Conservation (phyloP, 176 grass and related monocot species). For the Dactylis glomerata region DNA sequence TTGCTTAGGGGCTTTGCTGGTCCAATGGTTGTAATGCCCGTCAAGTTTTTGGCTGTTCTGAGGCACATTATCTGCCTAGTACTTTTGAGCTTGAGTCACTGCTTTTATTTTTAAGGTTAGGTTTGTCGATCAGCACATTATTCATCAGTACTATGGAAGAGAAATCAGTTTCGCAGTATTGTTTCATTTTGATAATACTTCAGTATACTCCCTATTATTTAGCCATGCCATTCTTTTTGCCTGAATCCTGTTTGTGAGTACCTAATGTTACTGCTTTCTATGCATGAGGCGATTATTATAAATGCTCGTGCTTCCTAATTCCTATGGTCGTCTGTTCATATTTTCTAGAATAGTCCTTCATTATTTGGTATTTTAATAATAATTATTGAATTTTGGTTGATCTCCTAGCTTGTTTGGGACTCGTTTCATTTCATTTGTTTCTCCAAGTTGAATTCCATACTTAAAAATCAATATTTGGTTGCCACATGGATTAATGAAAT, state of each 20-base stretch:
- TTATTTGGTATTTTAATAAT: no score
- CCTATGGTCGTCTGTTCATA: no score
- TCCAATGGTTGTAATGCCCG: slow-evolving; percentile 15
- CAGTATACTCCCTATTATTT: neutral
- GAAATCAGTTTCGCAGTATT: neutral
- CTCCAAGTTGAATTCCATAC: no score
- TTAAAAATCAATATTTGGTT: no score
- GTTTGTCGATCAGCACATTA: slow-evolving; percentile 33
- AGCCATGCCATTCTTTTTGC: neutral
- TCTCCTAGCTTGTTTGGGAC: no score
- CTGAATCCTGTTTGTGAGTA: neutral
- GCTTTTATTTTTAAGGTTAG: slow-evolving; percentile 26
- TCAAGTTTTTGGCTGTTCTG: slow-evolving; percentile 34
- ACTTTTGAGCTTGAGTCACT: slow-evolving; percentile 14
- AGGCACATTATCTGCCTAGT: slow-evolving; percentile 31
- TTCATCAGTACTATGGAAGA: slow-evolving; percentile 30
- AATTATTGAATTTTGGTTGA: no score
- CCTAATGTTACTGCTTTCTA: neutral
- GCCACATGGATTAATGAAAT: no score
- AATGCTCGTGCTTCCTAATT: no score
- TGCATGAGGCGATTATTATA: no score
- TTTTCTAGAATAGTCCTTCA: no score
- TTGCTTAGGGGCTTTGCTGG: slow-evolving; percentile 13
- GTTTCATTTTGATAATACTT: neutral
- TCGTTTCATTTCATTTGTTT: no score